Conservation (phyloP, 305 asterid genomes). For the Fraxinus dipetala region DNA sequence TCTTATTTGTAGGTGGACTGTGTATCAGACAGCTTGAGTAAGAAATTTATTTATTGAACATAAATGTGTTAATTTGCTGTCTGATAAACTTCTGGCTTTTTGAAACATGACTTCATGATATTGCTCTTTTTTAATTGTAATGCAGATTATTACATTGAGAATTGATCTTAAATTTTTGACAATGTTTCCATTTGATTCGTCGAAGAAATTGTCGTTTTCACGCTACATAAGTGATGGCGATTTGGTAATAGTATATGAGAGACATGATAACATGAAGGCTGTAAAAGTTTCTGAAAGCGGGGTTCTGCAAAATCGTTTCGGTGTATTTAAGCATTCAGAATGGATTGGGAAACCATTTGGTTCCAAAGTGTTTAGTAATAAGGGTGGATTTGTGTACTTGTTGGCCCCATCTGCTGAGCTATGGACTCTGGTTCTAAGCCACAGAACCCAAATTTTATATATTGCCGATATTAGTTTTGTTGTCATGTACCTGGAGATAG, state of each 20-base stretch:
- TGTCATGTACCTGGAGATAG: conserved; percentile 79
- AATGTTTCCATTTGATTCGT: conserved; percentile 50
- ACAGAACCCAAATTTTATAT: conserved; percentile 91
- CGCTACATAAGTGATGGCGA: conserved; percentile 63
- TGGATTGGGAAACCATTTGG: conserved; percentile 93
- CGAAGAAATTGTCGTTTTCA: conserved; percentile 51
- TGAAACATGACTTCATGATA: neutral
- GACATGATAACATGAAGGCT: conserved; percentile 73
- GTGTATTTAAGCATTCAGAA: conserved; percentile 79
- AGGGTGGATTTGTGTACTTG: conserved; percentile 74
- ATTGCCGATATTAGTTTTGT: conserved; percentile 90
- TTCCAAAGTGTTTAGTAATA: conserved; percentile 68
- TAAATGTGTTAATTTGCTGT: neutral
- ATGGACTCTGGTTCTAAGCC: conserved; percentile 92
- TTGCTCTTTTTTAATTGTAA: neutral
- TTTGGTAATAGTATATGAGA: conserved; percentile 74
- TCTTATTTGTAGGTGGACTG: neutral
- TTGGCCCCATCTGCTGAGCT: conserved; percentile 92
- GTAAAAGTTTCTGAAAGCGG: conserved; percentile 60
- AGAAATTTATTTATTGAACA: neutral
- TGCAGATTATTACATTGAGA: neutral
- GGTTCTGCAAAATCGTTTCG: conserved; percentile 79
- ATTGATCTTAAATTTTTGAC: neutral
- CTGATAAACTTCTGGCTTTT: neutral
- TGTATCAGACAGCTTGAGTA: neutral